Evolutionary conservation across 495 filamentous ascomycete species (phyloP).

Genomic region (Penicillium atrosanguineum): DNA sequence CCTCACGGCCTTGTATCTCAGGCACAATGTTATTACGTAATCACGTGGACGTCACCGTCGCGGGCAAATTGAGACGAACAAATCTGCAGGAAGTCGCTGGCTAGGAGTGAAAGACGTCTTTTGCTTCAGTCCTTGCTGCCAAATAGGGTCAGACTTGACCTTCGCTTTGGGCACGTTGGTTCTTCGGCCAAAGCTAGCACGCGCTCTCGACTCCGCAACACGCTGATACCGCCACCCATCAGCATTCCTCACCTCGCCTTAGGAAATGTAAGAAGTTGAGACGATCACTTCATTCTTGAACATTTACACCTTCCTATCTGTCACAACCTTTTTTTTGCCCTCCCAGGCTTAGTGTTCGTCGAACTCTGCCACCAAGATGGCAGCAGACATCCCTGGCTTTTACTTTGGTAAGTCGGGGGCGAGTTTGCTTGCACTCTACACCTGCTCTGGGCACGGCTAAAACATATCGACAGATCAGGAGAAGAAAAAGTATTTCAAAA

Average conservation of each 20-base stretch:
- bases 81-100: background rate
- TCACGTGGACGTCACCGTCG: background rate
- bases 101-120: background rate
- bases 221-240: background rate
- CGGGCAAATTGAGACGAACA: background rate
- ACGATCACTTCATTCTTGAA: background rate
- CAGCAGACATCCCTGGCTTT: constrained; percentile 48
- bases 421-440: background rate
- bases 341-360: background rate
- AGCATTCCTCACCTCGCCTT: background rate
- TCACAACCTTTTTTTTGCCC: background rate
- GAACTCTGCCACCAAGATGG: constrained; percentile 36
- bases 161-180: background rate
- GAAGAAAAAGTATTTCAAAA: constrained; percentile 59
- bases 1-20: background rate
- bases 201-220: background rate
- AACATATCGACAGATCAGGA: constrained; percentile 39
- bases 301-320: background rate
- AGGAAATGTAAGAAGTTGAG: background rate
- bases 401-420: constrained; percentile 37
- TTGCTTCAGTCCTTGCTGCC: background rate
- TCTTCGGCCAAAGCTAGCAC: background rate
- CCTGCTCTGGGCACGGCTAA: background rate
- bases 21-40: background rate
- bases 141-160: background rate